Conservation (phyloP, 805 yeast species). For the Torulaspora gathmanii region DNA sequence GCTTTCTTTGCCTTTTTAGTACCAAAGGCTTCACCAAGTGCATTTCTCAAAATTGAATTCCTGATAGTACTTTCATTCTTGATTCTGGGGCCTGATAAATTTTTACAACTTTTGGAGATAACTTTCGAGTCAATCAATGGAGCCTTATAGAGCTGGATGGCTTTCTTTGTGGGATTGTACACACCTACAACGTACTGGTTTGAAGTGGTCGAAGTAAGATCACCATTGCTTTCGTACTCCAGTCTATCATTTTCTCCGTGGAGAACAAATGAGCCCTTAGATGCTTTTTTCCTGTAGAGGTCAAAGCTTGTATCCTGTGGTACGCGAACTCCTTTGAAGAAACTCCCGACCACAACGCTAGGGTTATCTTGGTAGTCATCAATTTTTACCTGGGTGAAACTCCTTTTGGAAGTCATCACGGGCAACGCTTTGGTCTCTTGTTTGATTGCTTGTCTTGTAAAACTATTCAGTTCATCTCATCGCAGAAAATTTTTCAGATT, state of each 20-base stretch:
- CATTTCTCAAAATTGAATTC: slow-evolving; percentile 60
- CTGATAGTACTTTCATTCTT: slow-evolving; percentile 50
- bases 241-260: slow-evolving; percentile 77
- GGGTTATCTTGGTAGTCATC: slow-evolving; percentile 44
- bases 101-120: slow-evolving; percentile 55
- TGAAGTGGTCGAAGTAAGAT: slow-evolving; percentile 35
- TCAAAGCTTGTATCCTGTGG: slow-evolving; percentile 58
- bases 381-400: slow-evolving; percentile 21
- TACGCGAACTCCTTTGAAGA: slow-evolving; percentile 70
- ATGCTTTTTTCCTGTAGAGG: slow-evolving; percentile 46
- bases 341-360: slow-evolving; percentile 57
- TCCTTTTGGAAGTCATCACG: slow-evolving; percentile 19
- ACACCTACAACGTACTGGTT: slow-evolving; percentile 67
- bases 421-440: not conserved
- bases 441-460: not conserved
- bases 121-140: slow-evolving; percentile 63
- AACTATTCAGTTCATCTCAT: not conserved
- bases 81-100: slow-evolving; percentile 57
- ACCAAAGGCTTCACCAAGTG: slow-evolving; percentile 94
- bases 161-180: slow-evolving; percentile 61
- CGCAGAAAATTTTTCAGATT: slow-evolving; percentile 7
- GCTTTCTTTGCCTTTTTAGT: slow-evolving; percentile 94
- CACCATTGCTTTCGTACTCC: slow-evolving; percentile 61
- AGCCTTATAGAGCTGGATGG: slow-evolving; percentile 58
- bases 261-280: slow-evolving; percentile 42